phyloP scores from a whole-genome alignment of 2,329 filamentous ascomycete species.

The Cryoendolithus antarcticus region DNA sequence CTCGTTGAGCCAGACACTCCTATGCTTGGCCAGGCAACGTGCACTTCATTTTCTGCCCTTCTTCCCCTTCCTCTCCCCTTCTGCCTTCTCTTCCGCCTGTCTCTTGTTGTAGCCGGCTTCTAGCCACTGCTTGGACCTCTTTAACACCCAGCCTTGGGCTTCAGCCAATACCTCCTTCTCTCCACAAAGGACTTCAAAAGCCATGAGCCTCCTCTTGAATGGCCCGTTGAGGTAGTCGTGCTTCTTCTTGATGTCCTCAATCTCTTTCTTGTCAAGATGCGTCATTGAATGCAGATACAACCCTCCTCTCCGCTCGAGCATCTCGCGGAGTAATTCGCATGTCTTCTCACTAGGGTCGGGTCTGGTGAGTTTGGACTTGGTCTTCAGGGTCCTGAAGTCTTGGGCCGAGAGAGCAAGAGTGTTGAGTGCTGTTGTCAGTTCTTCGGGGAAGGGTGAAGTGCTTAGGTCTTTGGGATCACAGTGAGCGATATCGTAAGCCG shows the following conservation, averaged over 20 bases:
- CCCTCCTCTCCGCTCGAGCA: too few relatives aligned
- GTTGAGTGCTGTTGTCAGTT: conserved; percentile 33
- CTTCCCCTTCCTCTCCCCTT: conserved; percentile 2
- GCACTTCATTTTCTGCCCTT: conserved; percentile 8
- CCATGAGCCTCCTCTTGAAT: conserved; percentile 35
- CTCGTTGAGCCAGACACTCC: too few relatives aligned
- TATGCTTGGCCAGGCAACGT: too few relatives aligned
- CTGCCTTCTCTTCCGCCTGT: conserved; percentile 18
- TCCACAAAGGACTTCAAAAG: conserved; percentile 54
- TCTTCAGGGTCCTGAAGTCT: conserved; percentile 30
- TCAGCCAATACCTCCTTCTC: conserved; percentile 57
- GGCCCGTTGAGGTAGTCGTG: too few relatives aligned
- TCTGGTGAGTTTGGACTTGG: conserved; percentile 32
- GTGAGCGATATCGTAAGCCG: conserved; percentile 50
- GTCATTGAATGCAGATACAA: too few relatives aligned
- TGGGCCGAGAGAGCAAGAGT: conserved; percentile 29
- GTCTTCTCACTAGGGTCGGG: conserved; percentile 11
- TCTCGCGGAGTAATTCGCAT: too few relatives aligned
- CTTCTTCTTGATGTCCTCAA: too few relatives aligned
- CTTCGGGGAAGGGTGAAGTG: conserved; percentile 24
- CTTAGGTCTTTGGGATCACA: conserved; percentile 23
- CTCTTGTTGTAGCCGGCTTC: conserved; percentile 14
- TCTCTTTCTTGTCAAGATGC: too few relatives aligned
- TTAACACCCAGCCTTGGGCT: conserved; percentile 24
- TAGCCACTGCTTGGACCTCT: neutral